Conservation (phyloP, 805 yeast species). For the Saccharomycopsis capsularis region DNA sequence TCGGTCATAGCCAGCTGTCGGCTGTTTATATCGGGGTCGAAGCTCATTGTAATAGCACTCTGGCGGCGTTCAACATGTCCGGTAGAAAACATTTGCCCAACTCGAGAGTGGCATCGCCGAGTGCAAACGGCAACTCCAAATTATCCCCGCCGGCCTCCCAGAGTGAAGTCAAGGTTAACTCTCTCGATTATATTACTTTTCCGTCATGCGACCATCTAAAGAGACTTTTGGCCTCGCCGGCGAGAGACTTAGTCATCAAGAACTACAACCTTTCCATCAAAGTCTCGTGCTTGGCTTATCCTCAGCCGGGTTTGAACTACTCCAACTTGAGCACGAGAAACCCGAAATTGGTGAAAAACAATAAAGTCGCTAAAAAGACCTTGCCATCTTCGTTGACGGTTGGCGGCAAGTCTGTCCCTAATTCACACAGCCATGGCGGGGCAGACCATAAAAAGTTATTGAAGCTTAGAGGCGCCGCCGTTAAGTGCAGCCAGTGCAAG, state of each 20-base stretch:
- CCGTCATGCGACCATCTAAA: conserved; percentile 44
- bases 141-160: neutral
- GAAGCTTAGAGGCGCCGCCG: conserved; percentile 36
- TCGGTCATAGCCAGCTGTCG: too few relatives aligned
- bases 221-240: conserved; percentile 42
- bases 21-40: too few relatives aligned
- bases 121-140: neutral
- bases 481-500: conserved; percentile 47
- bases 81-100: conserved; percentile 6
- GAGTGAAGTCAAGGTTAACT: neutral
- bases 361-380: conserved; percentile 4
- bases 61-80: conserved; percentile 3
- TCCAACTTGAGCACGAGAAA: neutral
- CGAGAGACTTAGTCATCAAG: conserved; percentile 40
- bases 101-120: neutral
- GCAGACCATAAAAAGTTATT: conserved; percentile 34
- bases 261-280: conserved; percentile 48
- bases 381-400: neutral
- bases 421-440: conserved; percentile 19
- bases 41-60: too few relatives aligned
- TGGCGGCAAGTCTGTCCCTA: conserved; percentile 2
- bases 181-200: conserved; percentile 28
- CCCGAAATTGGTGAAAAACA: neutral
- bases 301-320: conserved; percentile 15
- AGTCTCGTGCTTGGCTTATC: conserved; percentile 32